These are phyloP conservation scores for Helenozyma rhizophorensis DNA, from an alignment of 805 yeast genomes.

Conservation along the genomic window DNA sequence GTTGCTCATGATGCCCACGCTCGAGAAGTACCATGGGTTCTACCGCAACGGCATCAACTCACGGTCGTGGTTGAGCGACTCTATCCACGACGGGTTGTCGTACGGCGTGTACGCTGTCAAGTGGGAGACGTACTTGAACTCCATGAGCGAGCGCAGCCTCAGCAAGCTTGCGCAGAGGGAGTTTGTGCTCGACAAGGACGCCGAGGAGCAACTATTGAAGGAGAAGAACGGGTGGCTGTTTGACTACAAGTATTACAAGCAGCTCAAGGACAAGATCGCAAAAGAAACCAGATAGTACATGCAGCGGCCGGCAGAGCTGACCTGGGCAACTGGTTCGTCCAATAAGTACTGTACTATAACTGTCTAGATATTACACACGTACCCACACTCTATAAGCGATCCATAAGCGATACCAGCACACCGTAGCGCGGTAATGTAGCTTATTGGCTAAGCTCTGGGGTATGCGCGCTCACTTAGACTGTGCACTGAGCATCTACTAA, in stretches of 20 bases:
- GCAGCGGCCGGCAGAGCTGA: too few relatives aligned
- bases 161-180: constrained; percentile 28
- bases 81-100: constrained; percentile 75
- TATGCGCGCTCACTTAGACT: too few relatives aligned
- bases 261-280: constrained; percentile 23
- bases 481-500: too few relatives aligned
- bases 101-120: constrained; percentile 54
- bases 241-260: constrained; percentile 22
- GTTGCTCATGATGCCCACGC: constrained; percentile 61
- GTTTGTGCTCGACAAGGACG: constrained; percentile 18
- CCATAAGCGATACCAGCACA: too few relatives aligned
- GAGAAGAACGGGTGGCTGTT: constrained; percentile 30
- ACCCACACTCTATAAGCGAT: too few relatives aligned
- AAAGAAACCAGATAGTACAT: too few relatives aligned
- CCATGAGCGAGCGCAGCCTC: constrained; percentile 24
- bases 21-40: constrained; percentile 61
- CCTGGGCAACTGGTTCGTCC: too few relatives aligned
- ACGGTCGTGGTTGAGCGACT: constrained; percentile 56
- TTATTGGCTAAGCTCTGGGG: too few relatives aligned
- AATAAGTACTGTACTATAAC: too few relatives aligned
- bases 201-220: constrained; percentile 7
- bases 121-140: constrained; percentile 39
- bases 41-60: constrained; percentile 68
- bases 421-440: too few relatives aligned
- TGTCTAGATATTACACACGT: too few relatives aligned